Evolutionary conservation across 1,284 basidiomycete species (phyloP), one percentile per base, ranked within the genome.

Genomic region (Melampsora americana): DNA sequence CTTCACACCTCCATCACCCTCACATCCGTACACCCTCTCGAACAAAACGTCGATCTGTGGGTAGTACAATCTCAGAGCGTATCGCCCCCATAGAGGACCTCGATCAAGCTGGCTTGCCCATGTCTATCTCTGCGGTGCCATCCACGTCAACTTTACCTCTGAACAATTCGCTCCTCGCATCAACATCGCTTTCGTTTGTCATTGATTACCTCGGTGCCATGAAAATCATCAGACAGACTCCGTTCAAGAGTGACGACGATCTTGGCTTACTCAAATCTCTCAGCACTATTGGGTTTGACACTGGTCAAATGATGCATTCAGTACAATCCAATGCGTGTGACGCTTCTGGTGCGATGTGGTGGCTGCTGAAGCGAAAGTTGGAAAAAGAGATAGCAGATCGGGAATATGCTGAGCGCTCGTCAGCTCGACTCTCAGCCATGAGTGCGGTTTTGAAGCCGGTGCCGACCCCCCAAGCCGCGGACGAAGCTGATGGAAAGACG

Each of bases 241-340:
- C 56, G n/a, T 69, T 71, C 14, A 46, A 62, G 11, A 71, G 69
- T 16, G 61, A 77, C 12, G 62, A 89, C 0, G 95, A 98, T 82
- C 88, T 92, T 69, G 87, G 90, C 20, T 85, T 99, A 12, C 84
- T 98, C 20, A 91, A 91, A 77, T 86, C 85, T 4, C 85, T 99
- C 69, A 89, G 89, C 77, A 82, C 84, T 23, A 84, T 97, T 7
- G 95, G 96, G 0, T 89, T 98, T 78, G 95, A 99, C 82, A 92
- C 91, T 14, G 93, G 92, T 12, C 96, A 99, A 83, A 91, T 98
- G 75, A 90, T 91, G 26, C 95, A 99, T 82, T 93, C 91, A 0
- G 94, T 98, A 7, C 86, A 91, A 62, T 90, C 87, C 32, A 89
- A 97, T 83, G 95, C 96, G 0, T 99, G 95, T 81, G 95, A 99